Conservation (phyloP, 208 protist genomes). For the Wallacemonas sp. region DNA sequence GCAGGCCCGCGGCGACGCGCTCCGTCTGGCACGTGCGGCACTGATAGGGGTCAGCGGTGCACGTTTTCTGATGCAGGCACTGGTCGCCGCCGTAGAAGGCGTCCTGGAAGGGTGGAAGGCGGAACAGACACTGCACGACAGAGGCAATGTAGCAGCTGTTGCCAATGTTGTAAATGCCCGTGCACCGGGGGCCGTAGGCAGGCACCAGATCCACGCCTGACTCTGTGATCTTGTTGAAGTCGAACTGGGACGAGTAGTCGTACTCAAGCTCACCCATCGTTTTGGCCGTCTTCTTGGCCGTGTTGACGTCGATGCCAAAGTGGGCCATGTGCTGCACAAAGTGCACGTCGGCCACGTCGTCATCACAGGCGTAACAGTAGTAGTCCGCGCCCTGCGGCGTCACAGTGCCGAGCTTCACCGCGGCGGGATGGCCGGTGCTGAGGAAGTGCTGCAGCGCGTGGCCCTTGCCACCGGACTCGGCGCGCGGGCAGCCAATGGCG, state of each 20-base stretch:
- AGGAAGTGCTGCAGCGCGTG: slow-evolving; percentile 94
- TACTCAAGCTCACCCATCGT: slow-evolving; percentile 97
- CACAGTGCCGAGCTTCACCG: slow-evolving; percentile 98
- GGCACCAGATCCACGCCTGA: slow-evolving; percentile 81
- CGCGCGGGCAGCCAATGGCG: slow-evolving; percentile 92
- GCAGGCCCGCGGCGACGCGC: slow-evolving; percentile 92
- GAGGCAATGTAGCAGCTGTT: slow-evolving; percentile 98
- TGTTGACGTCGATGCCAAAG: slow-evolving; percentile 95
- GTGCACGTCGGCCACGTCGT: slow-evolving; percentile 94
- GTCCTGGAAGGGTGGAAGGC: slow-evolving; percentile 72
- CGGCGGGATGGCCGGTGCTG: slow-evolving; percentile 85
- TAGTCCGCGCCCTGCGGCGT: slow-evolving; percentile 85
- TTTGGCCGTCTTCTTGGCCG: slow-evolving; percentile 94
- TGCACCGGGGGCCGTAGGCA: slow-evolving; percentile 93
- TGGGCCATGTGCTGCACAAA: slow-evolving; percentile 94
- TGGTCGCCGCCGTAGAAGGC: slow-evolving; percentile 60
- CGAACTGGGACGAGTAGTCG: slow-evolving; percentile 95
- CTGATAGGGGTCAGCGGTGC: slow-evolving; percentile 59
- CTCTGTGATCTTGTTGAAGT: slow-evolving; percentile 93
- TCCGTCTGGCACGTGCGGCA: slow-evolving; percentile 88
- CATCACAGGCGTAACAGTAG: slow-evolving; percentile 96
- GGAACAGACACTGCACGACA: slow-evolving; percentile 94
- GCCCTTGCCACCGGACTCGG: slow-evolving; percentile 94
- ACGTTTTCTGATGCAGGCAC: slow-evolving; percentile 54
- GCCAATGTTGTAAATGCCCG: slow-evolving; percentile 96